Evolutionary conservation across 1,284 basidiomycete genomes (phyloP).

Genomic region (Heimioporus punctisporus): DNA sequence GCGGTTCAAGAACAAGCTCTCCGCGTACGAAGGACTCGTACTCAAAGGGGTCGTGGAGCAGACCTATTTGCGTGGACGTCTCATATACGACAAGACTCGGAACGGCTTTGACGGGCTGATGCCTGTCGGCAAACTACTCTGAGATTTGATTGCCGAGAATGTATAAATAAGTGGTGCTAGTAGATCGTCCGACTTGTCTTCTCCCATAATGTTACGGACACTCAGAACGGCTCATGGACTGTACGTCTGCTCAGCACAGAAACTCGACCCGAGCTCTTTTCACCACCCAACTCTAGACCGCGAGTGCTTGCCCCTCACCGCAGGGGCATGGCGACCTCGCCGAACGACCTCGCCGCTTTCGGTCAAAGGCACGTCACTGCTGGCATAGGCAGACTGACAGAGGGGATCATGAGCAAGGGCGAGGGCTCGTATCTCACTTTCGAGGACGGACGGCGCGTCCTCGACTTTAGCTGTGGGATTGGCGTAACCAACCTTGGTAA

Average conservation of each 20-base stretch:
- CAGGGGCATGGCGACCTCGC: constrained; percentile 23
- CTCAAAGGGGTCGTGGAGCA: constrained; percentile 74
- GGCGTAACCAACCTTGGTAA: constrained; percentile 80
- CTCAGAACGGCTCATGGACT: background rate
- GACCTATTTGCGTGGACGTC: constrained; percentile 76
- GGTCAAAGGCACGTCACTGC: constrained; percentile 70
- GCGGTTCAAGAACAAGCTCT: constrained; percentile 92
- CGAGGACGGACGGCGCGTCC: constrained; percentile 68
- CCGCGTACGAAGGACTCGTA: constrained; percentile 80
- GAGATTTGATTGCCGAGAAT: background rate
- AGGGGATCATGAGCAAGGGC: constrained; percentile 79
- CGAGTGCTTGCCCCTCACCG: background rate
- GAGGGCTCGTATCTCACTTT: constrained; percentile 77
- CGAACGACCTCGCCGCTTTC: constrained; percentile 39
- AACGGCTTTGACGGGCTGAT: constrained; percentile 36
- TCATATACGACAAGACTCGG: constrained; percentile 57
- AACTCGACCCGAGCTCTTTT: background rate
- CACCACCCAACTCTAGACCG: constrained; percentile 7
- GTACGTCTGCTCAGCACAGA: constrained; percentile 8
- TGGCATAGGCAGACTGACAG: constrained; percentile 67
- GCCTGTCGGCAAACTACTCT: constrained; percentile 37
- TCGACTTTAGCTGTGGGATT: constrained; percentile 91
- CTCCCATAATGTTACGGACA: constrained; percentile 8
- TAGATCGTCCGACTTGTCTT: background rate
- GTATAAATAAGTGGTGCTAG: background rate